Evolutionary conservation across 2,329 filamentous ascomycete genomes (phyloP), one percentile per base, ranked within the genome.

Genomic region (Aureobasidium sp.): DNA sequence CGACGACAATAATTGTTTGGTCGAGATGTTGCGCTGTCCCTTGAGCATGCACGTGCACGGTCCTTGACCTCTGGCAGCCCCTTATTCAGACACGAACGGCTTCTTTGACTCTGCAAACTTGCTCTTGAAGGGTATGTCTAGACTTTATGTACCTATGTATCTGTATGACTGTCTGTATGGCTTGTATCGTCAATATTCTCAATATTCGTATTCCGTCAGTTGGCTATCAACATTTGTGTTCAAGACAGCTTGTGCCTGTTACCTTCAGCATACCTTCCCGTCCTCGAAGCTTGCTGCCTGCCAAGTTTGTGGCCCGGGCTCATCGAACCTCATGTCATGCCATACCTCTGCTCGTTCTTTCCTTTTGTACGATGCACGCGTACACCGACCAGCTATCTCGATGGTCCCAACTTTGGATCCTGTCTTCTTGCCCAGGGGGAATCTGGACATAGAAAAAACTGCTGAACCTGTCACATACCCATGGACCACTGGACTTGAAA

Each of bases 1-100:
- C 31, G 29, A 35, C 27, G 40, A 37, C 38, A 57, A 46, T 37
- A 35, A 29, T 46, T 57, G 53, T 35, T 55, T 57, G 38, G 25
- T 55, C 40, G 40, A 57, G 13, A 57, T 46, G 53, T 57, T 57
- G 53, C 53, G 53, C 40, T 57, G 53, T 57, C 53, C 53, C 38
- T 45, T 35, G 53, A 57, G 46, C 15, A 57, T 57, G 37, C 17
- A 43, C 15, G 23, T 27, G 53, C 53, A 45, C 51, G 51, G 51
- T 43, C 51, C 51, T 25, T 38, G 29, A 55, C 11, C 51, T 43
- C n/a, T 43, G 23, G 49, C 35, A 43, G 51, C 51, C 51, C 51
- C 50, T 35, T 54, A 42, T 54, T 25, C 50, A n/a, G 4, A 46
- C 33, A 54, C 35, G 33, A 54, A 37, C 33, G 15, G 35, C 10